Evolutionary conservation across 176 grass and related monocot genomes (phyloP).

Genomic region (Cocos nucifera): DNA sequence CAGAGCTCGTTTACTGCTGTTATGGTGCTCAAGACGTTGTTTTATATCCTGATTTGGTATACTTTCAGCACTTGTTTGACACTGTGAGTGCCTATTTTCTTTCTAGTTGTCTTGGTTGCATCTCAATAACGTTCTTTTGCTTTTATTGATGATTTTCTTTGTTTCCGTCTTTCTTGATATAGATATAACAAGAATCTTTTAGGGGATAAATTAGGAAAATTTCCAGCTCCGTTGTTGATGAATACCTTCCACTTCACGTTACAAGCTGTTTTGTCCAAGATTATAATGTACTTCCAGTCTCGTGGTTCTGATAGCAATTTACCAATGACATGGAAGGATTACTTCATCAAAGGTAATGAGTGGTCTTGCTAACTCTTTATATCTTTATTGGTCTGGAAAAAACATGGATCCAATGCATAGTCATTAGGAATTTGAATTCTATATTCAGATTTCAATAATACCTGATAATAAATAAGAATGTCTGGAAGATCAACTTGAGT

Average conservation of each 20-base stretch:
- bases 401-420: too few species aligned
- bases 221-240: conserved; percentile 97
- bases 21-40: conserved; percentile 53
- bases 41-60: conserved; percentile 97
- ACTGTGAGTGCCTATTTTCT: conserved; percentile 52
- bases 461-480: too few species aligned
- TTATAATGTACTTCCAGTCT: conserved; percentile 63
- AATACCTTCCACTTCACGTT: conserved; percentile 97
- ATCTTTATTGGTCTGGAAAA: too few species aligned
- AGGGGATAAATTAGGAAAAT: conserved; percentile 94
- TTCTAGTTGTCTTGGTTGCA: too few species aligned
- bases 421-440: too few species aligned
- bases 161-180: conserved; percentile 1
- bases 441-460: too few species aligned
- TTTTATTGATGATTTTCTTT: conserved; percentile 1
- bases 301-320: conserved; percentile 27
- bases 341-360: conserved; percentile 73
- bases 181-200: conserved; percentile 99
- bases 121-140: background rate
- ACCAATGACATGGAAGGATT: conserved; percentile 95
- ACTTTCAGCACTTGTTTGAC: conserved; percentile 98
- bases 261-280: conserved; percentile 86
- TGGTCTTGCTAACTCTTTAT: too few species aligned
- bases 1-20: conserved; percentile 48
- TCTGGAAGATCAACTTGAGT: too few species aligned